phyloP scores from a whole-genome alignment of 2,329 filamentous ascomycete species.

The Phaeophleospora eucalypticola region DNA sequence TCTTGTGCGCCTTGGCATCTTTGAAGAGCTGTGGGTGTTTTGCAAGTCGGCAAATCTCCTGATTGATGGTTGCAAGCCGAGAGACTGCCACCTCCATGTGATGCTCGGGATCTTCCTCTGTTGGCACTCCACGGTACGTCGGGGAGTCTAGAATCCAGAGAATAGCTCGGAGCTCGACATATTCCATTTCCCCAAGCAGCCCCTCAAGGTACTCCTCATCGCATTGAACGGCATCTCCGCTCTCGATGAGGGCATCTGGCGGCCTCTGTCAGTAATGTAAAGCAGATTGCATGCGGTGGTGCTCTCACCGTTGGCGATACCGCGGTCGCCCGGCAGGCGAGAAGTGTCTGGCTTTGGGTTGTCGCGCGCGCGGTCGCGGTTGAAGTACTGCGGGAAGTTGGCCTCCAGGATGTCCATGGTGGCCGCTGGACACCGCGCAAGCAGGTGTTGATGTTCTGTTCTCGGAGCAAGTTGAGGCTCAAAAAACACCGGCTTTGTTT shows the following conservation, averaged over 20 bases:
- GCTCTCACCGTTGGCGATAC: background rate
- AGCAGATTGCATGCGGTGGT: background rate
- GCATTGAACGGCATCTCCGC: background rate
- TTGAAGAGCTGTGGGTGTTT: background rate
- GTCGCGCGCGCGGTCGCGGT: background rate
- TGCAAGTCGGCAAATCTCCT: background rate
- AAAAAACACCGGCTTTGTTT: background rate
- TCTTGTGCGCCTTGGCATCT: background rate
- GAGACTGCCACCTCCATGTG: too few species aligned
- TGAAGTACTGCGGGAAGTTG: background rate
- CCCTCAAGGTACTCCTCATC: background rate
- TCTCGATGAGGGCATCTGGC: background rate
- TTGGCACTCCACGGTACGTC: too few species aligned
- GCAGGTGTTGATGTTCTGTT: background rate
- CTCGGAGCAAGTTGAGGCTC: background rate
- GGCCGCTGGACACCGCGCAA: background rate
- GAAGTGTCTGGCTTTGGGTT: background rate
- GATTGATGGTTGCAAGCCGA: background rate
- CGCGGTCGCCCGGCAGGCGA: background rate
- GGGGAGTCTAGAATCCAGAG: background rate
- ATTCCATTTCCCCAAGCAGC: background rate
- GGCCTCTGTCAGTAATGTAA: background rate
- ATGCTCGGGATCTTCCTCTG: background rate
- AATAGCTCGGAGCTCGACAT: background rate
- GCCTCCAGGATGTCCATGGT: background rate